A percentile compares a stretch with the other conserved stretches of the same genome.
phyloP scores from a whole-genome alignment of 2,329 filamentous ascomycete species.

The Penicillium fuscoglaucum region DNA sequence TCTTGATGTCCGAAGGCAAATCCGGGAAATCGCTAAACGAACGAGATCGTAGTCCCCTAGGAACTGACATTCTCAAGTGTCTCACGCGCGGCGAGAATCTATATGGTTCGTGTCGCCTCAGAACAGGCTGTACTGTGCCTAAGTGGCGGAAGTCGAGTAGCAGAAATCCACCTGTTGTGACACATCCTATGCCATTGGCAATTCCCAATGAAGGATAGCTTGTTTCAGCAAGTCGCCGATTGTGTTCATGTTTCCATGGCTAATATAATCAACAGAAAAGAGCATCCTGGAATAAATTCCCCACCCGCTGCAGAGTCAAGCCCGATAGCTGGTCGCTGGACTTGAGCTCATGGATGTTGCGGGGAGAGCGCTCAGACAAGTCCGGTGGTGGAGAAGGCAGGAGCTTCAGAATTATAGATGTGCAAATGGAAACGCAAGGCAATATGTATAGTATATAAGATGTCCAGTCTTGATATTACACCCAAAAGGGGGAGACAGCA shows the following conservation, averaged over 20 bases:
- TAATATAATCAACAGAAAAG: neutral
- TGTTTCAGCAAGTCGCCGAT: neutral
- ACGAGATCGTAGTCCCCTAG: neutral
- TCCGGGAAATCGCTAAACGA: neutral
- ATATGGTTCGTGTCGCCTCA: too few species aligned
- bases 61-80: neutral
- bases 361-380: neutral
- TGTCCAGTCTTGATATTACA: neutral
- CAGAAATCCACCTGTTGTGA: neutral
- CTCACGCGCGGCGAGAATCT: too few species aligned
- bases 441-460: neutral
- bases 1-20: neutral
- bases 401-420: neutral
- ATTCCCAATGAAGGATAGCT: neutral
- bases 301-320: neutral
- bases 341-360: neutral
- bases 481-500: neutral
- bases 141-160: neutral
- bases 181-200: neutral
- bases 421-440: neutral
- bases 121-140: neutral
- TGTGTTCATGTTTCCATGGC: neutral
- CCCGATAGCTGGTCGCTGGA: neutral
- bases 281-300: neutral
- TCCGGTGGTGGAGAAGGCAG: neutral